A percentile compares a stretch with the other conserved stretches of the same genome.
phyloP scores from a whole-genome alignment of 2,329 filamentous ascomycete genomes.

The Cladosporium velox region DNA sequence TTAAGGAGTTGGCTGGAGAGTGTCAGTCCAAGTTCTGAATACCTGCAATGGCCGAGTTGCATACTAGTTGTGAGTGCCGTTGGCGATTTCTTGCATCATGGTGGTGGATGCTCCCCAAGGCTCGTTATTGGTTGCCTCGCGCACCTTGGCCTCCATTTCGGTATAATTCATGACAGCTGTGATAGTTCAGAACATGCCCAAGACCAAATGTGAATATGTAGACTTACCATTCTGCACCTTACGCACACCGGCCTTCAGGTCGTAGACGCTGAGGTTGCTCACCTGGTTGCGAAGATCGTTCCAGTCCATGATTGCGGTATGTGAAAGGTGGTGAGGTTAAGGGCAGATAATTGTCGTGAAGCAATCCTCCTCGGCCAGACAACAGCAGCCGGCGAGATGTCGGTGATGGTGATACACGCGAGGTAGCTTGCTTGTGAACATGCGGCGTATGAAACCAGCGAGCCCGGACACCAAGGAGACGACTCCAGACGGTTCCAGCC shows the following conservation, averaged over 20 bases:
- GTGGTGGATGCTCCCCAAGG: conserved; percentile 87
- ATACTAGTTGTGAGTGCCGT: conserved; percentile 97
- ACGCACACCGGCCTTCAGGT: conserved; percentile 89
- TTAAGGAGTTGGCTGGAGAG: conserved; percentile 81
- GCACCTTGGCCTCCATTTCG: conserved; percentile 83
- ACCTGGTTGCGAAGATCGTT: conserved; percentile 82
- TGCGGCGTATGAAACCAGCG: not conserved
- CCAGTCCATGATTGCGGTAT: conserved; percentile 68
- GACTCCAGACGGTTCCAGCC: not conserved
- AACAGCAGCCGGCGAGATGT: conserved; percentile 14
- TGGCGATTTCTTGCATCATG: conserved; percentile 96
- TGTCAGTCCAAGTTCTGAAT: conserved; percentile 29
- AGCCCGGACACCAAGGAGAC: not conserved
- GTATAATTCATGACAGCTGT: conserved; percentile 97
- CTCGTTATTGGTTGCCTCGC: conserved; percentile 98
- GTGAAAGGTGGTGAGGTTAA: not conserved
- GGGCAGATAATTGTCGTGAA: not conserved
- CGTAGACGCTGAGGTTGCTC: conserved; percentile 89
- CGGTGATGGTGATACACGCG: conserved; percentile 9
- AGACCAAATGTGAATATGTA: not conserved
- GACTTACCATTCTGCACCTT: conserved; percentile 92
- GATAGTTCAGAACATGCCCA: conserved; percentile 18
- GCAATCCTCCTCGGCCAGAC: not conserved
- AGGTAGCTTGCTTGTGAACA: conserved; percentile 1
- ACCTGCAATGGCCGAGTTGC: conserved; percentile 37